Evolutionary conservation across 2,329 filamentous ascomycete genomes (phyloP), one percentile per base, ranked within the genome.

Genomic region (Phialophora macrospora): DNA sequence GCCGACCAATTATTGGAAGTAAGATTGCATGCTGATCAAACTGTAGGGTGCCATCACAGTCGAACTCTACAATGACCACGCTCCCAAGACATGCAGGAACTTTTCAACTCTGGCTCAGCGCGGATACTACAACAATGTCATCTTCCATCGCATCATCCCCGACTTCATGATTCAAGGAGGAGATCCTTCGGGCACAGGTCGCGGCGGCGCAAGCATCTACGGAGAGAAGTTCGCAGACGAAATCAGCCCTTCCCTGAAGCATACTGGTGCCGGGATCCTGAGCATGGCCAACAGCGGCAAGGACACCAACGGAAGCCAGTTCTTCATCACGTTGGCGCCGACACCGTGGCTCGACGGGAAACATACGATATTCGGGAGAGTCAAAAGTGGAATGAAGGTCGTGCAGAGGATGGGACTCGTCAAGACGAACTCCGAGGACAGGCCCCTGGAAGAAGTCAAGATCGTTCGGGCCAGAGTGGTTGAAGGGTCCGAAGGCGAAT

Each of bases 331-430:
- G 0, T 83, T 98, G 38, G 94, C 93, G 7, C 94, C 94, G 4
- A 94, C 95, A 17, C 95, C 95, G 0, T 98, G 94, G 94, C 80
- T 99, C 66, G 95, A 99, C 79, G 93, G 93, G 24, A 97, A 97
- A 79, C 94, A 99, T 77, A 96, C 93, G 11, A 96, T 99, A 71
- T 99, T 99, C 76, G 95, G 95, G 0, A 83, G 94, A 61, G 93
- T 99, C 46, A 93, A 90, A 81, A 86, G 80, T 62, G 95, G 95
- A 0, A 87, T 98, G 85, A 83, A 85, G 63, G 84, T 94, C n/a
- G 88, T 98, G 30, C 89, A 92, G 81, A 85, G 92, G 71, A 91
- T 99, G 87, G 95, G 93, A 0, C 77, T 95, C 64, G 92, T 97
- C 57, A 92, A 90, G 81, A 97, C 93, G 0, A 91, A 87, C 26